These are phyloP conservation scores for Phytophthora nicotianae DNA, from an alignment of 352 stramenopile species.

Conservation along the genomic window DNA sequence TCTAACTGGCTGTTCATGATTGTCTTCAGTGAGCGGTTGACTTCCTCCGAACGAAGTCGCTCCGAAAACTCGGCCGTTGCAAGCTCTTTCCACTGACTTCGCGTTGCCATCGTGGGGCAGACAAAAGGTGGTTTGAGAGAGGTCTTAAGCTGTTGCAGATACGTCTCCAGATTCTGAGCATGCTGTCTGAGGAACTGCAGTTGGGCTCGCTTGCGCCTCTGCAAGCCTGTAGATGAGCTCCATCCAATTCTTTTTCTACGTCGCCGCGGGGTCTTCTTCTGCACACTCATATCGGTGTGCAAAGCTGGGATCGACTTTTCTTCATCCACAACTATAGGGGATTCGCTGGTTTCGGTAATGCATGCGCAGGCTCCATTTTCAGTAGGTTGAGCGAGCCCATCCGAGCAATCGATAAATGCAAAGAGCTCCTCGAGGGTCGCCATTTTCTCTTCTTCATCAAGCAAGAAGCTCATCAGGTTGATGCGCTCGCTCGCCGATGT, in stretches of 20 bases:
- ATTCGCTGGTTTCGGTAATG: not conserved
- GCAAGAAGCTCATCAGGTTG: constrained; percentile 30
- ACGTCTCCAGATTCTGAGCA: constrained; percentile 22
- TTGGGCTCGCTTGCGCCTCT: constrained; percentile 34
- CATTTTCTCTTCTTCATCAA: constrained; percentile 18
- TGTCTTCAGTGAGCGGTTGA: constrained; percentile 31
- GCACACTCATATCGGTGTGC: too few species aligned
- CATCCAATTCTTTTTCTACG: constrained; percentile 21
- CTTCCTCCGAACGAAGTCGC: constrained; percentile 24
- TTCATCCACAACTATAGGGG: not conserved
- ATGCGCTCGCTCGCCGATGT: not conserved
- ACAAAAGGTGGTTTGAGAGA: not conserved
- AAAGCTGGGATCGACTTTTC: not conserved
- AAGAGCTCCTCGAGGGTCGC: constrained; percentile 30
- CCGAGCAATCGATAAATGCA: constrained; percentile 30
- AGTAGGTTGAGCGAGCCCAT: not conserved
- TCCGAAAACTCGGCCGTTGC: constrained; percentile 16
- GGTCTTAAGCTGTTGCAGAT: constrained; percentile 15
- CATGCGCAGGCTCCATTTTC: not conserved
- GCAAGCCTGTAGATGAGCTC: constrained; percentile 34
- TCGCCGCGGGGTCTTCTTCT: constrained; percentile 7
- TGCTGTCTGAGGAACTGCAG: constrained; percentile 30
- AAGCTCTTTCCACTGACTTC: constrained; percentile 16
- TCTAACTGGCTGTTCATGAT: constrained; percentile 26
- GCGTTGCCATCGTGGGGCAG: not conserved